Conservation (phyloP, 1,284 basidiomycete species). For the Fistulina hepatica region DNA sequence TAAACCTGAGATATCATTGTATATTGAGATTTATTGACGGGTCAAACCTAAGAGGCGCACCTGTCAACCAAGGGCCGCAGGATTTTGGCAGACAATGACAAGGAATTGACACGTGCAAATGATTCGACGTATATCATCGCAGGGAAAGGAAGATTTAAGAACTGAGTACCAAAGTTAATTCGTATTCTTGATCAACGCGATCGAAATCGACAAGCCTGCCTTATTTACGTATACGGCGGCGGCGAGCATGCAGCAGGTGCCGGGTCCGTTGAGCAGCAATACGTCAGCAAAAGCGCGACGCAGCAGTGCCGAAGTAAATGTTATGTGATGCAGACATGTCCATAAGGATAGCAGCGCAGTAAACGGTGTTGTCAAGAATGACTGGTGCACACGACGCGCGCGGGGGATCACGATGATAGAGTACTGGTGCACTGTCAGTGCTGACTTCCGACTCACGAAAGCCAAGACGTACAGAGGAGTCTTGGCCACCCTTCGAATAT, state of each 20-base stretch:
- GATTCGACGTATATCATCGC: slow-evolving; percentile 87
- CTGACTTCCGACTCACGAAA: slow-evolving; percentile 6
- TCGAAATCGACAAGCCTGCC: slow-evolving; percentile 54
- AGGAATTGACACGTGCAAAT: slow-evolving; percentile 76
- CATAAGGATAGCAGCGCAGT: slow-evolving; percentile 55
- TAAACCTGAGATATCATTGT: no score
- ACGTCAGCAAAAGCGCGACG: slow-evolving; percentile 54
- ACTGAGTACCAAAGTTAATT: slow-evolving; percentile 32
- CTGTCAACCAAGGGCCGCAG: slow-evolving; percentile 76
- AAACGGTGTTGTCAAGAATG: slow-evolving; percentile 54
- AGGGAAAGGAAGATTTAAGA: slow-evolving; percentile 67
- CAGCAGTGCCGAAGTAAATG: slow-evolving; percentile 35
- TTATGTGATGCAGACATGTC: slow-evolving; percentile 44
- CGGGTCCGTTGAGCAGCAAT: slow-evolving; percentile 89
- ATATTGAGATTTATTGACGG: no score
- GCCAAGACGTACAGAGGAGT: slow-evolving; percentile 3
- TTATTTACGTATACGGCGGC: slow-evolving; percentile 62
- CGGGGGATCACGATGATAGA: slow-evolving; percentile 65
- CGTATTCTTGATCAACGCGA: slow-evolving; percentile 1
- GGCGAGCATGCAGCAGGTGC: slow-evolving; percentile 83
- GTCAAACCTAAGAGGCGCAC: slow-evolving; percentile 38
- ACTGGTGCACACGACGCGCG: slow-evolving; percentile 77
- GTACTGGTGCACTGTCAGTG: slow-evolving; percentile 24
- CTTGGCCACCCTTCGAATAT: slow-evolving; percentile 15
- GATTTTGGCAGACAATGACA: slow-evolving; percentile 82